A percentile compares a stretch with the other conserved stretches of the same genome.
Evolutionary conservation across 768 basidiomycete species (phyloP).

Genomic region (Tricholoma matsutake): DNA sequence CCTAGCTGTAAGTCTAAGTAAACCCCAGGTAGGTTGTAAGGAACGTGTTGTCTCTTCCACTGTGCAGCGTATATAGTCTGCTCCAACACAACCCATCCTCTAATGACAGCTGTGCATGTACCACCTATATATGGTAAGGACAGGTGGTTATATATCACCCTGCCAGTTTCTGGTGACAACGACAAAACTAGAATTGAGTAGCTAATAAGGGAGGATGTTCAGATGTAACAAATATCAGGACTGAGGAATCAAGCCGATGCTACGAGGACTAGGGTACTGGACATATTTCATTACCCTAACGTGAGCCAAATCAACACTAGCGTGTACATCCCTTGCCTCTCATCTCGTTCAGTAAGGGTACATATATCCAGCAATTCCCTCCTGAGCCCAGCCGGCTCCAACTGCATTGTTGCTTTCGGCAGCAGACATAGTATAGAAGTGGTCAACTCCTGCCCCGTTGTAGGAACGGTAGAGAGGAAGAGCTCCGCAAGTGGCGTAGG

Average conservation of each 20-base stretch:
- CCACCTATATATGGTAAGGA: no score
- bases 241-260: background rate
- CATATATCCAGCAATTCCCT: background rate
- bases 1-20: no score
- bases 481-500: background rate
- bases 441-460: background rate
- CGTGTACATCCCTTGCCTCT: background rate
- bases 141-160: no score
- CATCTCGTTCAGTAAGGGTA: background rate
- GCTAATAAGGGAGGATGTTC: no score
- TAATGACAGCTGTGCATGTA: no score
- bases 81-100: no score
- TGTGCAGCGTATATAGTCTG: no score
- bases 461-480: background rate
- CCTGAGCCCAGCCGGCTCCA: background rate
- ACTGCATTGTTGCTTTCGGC: background rate
- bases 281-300: background rate
- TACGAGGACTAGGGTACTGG: background rate
- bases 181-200: no score
- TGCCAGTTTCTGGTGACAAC: no score
- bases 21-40: no score
- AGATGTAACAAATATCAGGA: no score
- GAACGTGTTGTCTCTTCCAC: no score
- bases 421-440: background rate
- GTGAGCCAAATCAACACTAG: background rate